phyloP scores from a whole-genome alignment of 352 stramenopile genomes.

The Phytopythium ostracodes region DNA sequence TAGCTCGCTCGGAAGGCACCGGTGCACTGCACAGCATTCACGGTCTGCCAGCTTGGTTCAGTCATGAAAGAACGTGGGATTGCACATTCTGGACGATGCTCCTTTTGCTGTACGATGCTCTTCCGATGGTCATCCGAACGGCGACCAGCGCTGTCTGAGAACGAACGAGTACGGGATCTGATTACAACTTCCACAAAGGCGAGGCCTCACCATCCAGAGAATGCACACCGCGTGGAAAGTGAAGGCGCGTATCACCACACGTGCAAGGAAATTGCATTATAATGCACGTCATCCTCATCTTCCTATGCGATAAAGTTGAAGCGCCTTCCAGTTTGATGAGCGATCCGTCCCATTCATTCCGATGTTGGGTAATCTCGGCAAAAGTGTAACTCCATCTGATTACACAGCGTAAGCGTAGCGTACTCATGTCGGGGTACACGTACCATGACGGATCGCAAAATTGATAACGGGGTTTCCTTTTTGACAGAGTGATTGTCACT shows the following conservation, averaged over 20 bases:
- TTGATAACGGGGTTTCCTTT: neutral
- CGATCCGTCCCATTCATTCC: too few relatives aligned
- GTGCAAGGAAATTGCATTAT: neutral
- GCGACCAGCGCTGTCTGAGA: conserved; percentile 7
- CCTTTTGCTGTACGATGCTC: neutral
- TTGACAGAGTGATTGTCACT: conserved; percentile 4
- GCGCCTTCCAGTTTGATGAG: too few relatives aligned
- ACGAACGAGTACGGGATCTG: neutral
- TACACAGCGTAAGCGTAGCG: neutral
- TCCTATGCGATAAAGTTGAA: too few relatives aligned
- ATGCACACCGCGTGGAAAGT: neutral
- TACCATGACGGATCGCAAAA: neutral
- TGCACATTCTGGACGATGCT: neutral
- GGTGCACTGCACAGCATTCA: neutral
- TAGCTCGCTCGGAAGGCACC: neutral
- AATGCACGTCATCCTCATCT: neutral
- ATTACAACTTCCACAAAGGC: too few relatives aligned
- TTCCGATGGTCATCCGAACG: neutral
- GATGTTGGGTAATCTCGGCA: too few relatives aligned
- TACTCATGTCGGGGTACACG: neutral
- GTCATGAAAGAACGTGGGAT: neutral
- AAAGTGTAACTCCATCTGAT: neutral
- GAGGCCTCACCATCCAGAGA: neutral
- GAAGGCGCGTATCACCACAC: neutral
- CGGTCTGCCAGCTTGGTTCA: neutral